A percentile compares a stretch with the other conserved stretches of the same genome.
Conservation (phyloP, 306 rosid species). For the Prunus padus region DNA sequence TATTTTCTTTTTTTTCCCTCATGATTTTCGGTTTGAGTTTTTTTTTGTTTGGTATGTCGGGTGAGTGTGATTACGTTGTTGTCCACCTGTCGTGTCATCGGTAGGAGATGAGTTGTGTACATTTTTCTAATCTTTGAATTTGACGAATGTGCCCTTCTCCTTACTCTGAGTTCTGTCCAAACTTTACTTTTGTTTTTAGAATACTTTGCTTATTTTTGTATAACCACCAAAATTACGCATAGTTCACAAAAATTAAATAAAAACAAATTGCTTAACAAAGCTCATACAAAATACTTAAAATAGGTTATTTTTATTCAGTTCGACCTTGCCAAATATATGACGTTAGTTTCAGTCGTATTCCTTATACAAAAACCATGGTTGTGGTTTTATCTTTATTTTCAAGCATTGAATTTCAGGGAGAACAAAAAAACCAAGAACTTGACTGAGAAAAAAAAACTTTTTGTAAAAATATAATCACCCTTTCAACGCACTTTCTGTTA, state of each 20-base stretch:
- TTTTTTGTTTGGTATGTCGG: background rate
- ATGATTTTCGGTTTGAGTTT: background rate
- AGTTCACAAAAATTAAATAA: background rate
- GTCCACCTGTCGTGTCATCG: background rate
- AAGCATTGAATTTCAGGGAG: background rate
- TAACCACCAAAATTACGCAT: background rate
- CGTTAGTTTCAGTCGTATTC: no score
- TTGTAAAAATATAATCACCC: background rate
- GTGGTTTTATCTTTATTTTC: no score
- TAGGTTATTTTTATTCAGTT: no score
- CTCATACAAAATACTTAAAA: no score
- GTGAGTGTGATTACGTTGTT: slow-evolving; percentile 13
- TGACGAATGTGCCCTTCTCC: slow-evolving; percentile 9
- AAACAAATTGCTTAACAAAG: background rate
- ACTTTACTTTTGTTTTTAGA: background rate
- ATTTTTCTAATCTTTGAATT: background rate
- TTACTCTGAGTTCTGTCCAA: background rate
- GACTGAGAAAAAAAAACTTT: no score
- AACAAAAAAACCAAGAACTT: no score
- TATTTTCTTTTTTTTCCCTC: background rate
- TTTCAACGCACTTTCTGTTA: no score
- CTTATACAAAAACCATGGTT: no score
- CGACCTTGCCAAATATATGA: no score
- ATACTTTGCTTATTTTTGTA: background rate
- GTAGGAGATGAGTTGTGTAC: background rate